Base-by-base conservation (phyloP, 345 rosid species). In the Pistacia atlantica region DNA sequence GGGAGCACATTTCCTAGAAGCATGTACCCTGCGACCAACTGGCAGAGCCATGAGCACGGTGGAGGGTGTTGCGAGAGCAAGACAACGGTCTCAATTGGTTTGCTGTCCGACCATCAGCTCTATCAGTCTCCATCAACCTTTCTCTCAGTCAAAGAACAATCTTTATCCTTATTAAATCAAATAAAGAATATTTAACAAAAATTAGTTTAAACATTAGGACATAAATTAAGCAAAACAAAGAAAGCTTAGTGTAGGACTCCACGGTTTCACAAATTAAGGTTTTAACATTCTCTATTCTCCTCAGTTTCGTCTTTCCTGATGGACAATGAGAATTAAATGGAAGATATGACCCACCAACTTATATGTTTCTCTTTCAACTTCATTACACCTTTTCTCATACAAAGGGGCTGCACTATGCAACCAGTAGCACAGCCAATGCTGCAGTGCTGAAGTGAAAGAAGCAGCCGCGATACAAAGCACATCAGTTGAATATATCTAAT, bases 31-130 rank as follows among this genome's bases (percentile, higher is more conserved):
- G 98, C 45, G 90, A 85, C 98, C 98, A 96, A 79, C 92, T 91
- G 33, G 98, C 97, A 28, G 99, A 96, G 69, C 99, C 99, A 84
- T 96, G 97, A 63, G 98, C 93, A 54, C 97, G 96, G 80, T 92
- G 87, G 66, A 92, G 98, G 68, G 89, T 81, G 79, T 83, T 89
- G 58, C 91, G 93, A 18, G 95, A 84, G 82, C 95, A 92, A 63
- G 93, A 83, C 8, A 93, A 87, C 3, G 95, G 97, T 79, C 98
- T 88, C 80, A 93, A 79, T 33, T 96, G 99, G 81, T 88, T 90
- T 16, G 85, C 84, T 4, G 81, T 81, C 49, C 93, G 89, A 0
- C 97, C 93, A 69, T 91, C 93, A 46, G 82, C 89, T 76, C 98
- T 83, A 7, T 91, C 91, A 0, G 80, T 84, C 80, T 84, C 93